A percentile compares a stretch with the other conserved stretches of the same genome.
Evolutionary conservation across 2,329 filamentous ascomycete species (phyloP).

Genomic region (Alternaria triticina): DNA sequence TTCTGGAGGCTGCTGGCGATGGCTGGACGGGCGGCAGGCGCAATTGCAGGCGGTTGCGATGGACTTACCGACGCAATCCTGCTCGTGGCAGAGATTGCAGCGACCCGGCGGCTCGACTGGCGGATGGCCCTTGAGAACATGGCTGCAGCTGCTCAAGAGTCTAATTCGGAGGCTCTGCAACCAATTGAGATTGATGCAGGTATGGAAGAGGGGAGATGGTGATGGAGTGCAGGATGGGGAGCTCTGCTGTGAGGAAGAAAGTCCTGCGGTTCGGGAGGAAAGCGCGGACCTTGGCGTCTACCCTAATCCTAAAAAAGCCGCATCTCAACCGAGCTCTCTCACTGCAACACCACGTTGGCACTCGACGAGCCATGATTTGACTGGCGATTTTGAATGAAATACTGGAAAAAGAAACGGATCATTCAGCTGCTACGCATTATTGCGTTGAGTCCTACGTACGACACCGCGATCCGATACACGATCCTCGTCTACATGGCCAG

Average conservation of each 20-base stretch:
- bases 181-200: conserved; percentile 54
- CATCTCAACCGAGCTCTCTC: conserved; percentile 13
- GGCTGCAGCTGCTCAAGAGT: conserved; percentile 56
- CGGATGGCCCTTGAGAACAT: conserved; percentile 99
- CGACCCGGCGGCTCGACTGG: conserved; percentile 94
- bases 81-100: conserved; percentile 89
- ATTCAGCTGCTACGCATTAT: not conserved
- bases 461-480: not conserved
- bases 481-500: not conserved
- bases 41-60: conserved; percentile 51
- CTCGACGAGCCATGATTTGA: not conserved
- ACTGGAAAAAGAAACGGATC: rapidly evolving
- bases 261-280: conserved; percentile 40
- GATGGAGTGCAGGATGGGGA: conserved; percentile 45
- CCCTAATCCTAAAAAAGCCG: conserved; percentile 29
- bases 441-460: not conserved
- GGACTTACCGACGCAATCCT: conserved; percentile 93
- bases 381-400: not conserved
- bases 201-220: conserved; percentile 49
- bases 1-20: conserved; percentile 45
- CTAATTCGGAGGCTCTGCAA: conserved; percentile 50
- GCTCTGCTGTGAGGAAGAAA: conserved; percentile 39
- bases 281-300: conserved; percentile 30
- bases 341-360: not conserved
- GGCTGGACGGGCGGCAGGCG: conserved; percentile 48